A percentile compares a stretch with the other conserved stretches of the same genome.
Conservation (phyloP, 352 stramenopile species). For the Phytophthora sansomeana region DNA sequence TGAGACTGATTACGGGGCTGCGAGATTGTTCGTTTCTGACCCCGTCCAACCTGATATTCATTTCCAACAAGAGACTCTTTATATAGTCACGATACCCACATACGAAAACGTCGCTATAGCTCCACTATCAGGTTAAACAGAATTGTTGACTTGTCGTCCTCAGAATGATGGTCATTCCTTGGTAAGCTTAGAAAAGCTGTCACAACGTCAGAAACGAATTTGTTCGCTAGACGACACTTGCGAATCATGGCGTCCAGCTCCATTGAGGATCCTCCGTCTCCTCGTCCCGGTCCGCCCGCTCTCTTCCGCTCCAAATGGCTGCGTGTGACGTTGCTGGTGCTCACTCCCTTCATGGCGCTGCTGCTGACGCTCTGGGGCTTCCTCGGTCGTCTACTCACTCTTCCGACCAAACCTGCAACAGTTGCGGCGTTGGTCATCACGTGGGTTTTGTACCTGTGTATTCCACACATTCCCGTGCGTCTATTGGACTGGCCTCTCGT, state of each 20-base stretch:
- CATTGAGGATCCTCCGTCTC: conserved; percentile 13
- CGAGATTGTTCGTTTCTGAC: background rate
- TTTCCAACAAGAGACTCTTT: background rate
- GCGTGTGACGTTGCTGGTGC: conserved; percentile 44
- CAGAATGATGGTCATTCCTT: conserved; percentile 18
- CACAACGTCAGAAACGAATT: conserved; percentile 29
- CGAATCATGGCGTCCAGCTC: conserved; percentile 11
- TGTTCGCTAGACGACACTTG: background rate
- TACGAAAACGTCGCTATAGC: background rate
- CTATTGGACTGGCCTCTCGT: conserved; percentile 74
- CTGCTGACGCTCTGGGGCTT: conserved; percentile 65
- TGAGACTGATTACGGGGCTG: background rate
- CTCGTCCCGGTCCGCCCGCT: conserved; percentile 21
- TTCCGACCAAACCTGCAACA: conserved; percentile 46
- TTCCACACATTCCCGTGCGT: conserved; percentile 51
- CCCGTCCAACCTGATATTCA: background rate
- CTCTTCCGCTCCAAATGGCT: conserved; percentile 29
- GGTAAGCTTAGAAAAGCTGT: background rate
- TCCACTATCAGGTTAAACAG: background rate
- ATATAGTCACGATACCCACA: background rate
- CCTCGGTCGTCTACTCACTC: conserved; percentile 58
- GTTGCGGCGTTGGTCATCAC: conserved; percentile 31
- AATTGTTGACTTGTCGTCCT: background rate
- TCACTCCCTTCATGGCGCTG: conserved; percentile 54
- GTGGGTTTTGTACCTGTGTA: conserved; percentile 63